Evolutionary conservation across 495 filamentous ascomycete genomes (phyloP).

Genomic region (Neurospora terricola): DNA sequence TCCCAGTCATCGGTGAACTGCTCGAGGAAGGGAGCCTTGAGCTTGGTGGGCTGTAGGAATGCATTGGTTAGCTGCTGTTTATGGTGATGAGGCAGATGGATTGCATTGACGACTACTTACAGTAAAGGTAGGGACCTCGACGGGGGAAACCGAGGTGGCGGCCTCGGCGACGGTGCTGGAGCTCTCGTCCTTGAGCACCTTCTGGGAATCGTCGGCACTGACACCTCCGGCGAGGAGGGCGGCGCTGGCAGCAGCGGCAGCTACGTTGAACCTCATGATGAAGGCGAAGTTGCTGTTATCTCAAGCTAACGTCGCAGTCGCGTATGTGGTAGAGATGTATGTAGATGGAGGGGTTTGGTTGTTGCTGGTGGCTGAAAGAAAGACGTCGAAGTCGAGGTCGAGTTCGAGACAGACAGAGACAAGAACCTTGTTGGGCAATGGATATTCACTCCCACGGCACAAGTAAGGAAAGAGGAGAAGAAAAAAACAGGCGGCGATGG

Average conservation of each 20-base stretch:
- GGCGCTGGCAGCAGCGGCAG: constrained; percentile 59
- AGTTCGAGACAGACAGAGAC: constrained; percentile 15
- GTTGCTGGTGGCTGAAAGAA: constrained; percentile 6
- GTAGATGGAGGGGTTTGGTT: neutral
- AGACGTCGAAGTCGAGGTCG: constrained; percentile 6
- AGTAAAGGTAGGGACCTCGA: constrained; percentile 73
- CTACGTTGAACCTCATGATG: constrained; percentile 67
- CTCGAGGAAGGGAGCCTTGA: constrained; percentile 94
- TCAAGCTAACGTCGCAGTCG: constrained; percentile 8
- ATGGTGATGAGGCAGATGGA: neutral
- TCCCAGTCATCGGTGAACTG: constrained; percentile 98
- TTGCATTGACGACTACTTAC: constrained; percentile 43
- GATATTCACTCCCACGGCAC: constrained; percentile 34
- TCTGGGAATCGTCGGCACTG: constrained; percentile 61
- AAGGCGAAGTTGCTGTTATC: constrained; percentile 5
- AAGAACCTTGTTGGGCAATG: constrained; percentile 16
- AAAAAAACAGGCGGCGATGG: neutral
- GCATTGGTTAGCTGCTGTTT: constrained; percentile 18
- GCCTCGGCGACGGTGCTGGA: constrained; percentile 35
- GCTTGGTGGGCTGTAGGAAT: constrained; percentile 59
- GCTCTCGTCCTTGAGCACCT: constrained; percentile 38
- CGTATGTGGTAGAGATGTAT: constrained; percentile 9
- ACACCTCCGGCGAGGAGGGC: constrained; percentile 58
- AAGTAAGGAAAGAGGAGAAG: constrained; percentile 22
- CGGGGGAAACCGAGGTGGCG: constrained; percentile 42